A percentile compares a stretch with the other conserved stretches of the same genome.
Evolutionary conservation across 2,329 filamentous ascomycete species (phyloP).

Genomic region (Fusarium poae): DNA sequence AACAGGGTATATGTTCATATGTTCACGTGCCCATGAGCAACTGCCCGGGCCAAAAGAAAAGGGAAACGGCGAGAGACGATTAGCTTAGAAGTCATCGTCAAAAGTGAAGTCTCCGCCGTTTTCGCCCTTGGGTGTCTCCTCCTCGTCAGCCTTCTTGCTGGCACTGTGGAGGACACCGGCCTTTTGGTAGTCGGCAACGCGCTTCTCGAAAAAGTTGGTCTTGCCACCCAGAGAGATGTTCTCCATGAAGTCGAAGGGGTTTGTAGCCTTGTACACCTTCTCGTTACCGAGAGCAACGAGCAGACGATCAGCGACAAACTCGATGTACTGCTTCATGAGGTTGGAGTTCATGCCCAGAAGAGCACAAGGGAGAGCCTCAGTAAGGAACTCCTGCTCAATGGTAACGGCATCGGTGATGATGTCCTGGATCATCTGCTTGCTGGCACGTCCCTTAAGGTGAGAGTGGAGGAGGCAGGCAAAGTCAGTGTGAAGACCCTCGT

Average conservation of each 20-base stretch:
- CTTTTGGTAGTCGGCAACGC: slow-evolving; percentile 99
- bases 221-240: slow-evolving; percentile 99
- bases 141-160: slow-evolving; percentile 75
- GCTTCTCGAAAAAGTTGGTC: slow-evolving; percentile 99
- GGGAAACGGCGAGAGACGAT: slow-evolving; percentile 27
- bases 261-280: slow-evolving; percentile 91
- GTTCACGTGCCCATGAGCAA: slow-evolving; percentile 18
- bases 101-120: slow-evolving; percentile 88
- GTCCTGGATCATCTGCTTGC: slow-evolving; percentile 81
- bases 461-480: slow-evolving; percentile 98
- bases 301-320: slow-evolving; percentile 97
- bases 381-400: slow-evolving; percentile 98
- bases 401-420: slow-evolving; percentile 94
- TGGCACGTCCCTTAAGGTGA: slow-evolving; percentile 93
- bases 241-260: slow-evolving; percentile 99
- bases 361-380: slow-evolving; percentile 90
- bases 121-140: slow-evolving; percentile 65
- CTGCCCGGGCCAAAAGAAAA: slow-evolving; percentile 16
- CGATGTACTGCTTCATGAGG: slow-evolving; percentile 99
- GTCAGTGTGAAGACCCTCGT: slow-evolving; percentile 99
- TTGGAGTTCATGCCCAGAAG: slow-evolving; percentile 97
- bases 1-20: slow-evolving; percentile 47
- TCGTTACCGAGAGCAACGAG: slow-evolving; percentile 92
- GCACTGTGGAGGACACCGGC: slow-evolving; percentile 93
- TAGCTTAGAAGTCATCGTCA: slow-evolving; percentile 92